These are phyloP conservation scores for Pseudogymnoascus sp. DNA, from an alignment of 2,329 filamentous ascomycete genomes.

Conservation along the genomic window DNA sequence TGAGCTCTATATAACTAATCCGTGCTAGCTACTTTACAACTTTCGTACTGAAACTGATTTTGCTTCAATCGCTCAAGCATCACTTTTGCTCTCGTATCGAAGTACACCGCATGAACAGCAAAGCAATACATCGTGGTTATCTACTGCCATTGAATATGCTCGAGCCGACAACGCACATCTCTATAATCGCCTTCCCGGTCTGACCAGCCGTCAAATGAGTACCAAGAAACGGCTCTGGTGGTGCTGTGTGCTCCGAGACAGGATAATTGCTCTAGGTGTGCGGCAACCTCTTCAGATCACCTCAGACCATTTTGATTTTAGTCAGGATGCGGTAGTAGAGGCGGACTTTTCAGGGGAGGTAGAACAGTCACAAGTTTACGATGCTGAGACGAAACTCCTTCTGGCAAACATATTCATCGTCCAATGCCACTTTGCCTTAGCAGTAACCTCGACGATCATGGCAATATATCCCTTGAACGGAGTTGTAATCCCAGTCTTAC, in stretches of 20 bases:
- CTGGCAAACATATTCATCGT: not conserved
- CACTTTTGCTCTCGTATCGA: not conserved
- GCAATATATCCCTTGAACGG: not conserved
- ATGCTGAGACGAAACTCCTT: not conserved
- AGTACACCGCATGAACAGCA: not conserved
- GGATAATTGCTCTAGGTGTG: not conserved
- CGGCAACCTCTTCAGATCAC: not conserved
- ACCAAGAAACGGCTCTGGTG: not conserved
- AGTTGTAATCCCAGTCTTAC: not conserved
- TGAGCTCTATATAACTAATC: not conserved
- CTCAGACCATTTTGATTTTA: not conserved
- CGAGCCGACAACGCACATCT: not conserved
- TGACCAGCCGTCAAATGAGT: not conserved
- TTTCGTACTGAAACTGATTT: not conserved
- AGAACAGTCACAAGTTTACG: not conserved
- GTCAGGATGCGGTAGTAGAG: not conserved
- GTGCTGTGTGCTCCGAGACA: not conserved
- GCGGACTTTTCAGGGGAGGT: not conserved
- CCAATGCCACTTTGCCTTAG: not conserved
- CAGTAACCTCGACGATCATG: not conserved
- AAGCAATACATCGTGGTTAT: not conserved
- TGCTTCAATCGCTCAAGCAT: not conserved
- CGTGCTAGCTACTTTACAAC: not conserved
- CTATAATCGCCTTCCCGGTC: not conserved
- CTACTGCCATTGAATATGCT: not conserved